A percentile compares a stretch with the other conserved stretches of the same genome.
phyloP scores from a whole-genome alignment of 2,329 filamentous ascomycete genomes.

The Penicillium thymicola region DNA sequence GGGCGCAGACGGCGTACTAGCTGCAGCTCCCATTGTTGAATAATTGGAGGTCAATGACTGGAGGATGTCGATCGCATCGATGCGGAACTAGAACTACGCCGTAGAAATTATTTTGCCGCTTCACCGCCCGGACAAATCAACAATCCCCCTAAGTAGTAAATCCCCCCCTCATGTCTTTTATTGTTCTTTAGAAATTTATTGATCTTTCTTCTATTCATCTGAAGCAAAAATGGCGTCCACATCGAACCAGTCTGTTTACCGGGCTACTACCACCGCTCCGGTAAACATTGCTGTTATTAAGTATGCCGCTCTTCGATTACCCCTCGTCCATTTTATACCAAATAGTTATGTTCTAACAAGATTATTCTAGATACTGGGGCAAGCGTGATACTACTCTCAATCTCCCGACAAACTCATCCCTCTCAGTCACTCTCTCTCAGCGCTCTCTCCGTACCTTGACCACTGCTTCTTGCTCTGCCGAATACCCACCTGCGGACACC shows the following conservation, averaged over 20 bases:
- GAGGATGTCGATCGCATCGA: constrained; percentile 14
- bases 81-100: constrained; percentile 7
- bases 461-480: constrained; percentile 81
- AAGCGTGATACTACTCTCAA: constrained; percentile 93
- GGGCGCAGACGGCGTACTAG: constrained; percentile 35
- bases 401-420: constrained; percentile 94
- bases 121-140: constrained; percentile 22
- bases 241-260: constrained; percentile 61
- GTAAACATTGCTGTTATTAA: constrained; percentile 99
- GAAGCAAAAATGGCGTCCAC: constrained; percentile 30
- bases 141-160: constrained; percentile 13
- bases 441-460: constrained; percentile 91
- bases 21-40: constrained; percentile 37
- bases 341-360: constrained; percentile 10
- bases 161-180: constrained; percentile 13
- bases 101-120: constrained; percentile 20
- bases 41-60: constrained; percentile 13
- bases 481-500: constrained; percentile 64
- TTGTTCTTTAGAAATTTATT: constrained; percentile 2
- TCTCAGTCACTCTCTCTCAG: constrained; percentile 95
- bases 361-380: constrained; percentile 72
- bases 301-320: constrained; percentile 47
- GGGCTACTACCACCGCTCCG: constrained; percentile 91
- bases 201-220: background rate
- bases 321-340: constrained; percentile 11